Conservation (phyloP, 306 rosid genomes). For the Rosa rugosa region DNA sequence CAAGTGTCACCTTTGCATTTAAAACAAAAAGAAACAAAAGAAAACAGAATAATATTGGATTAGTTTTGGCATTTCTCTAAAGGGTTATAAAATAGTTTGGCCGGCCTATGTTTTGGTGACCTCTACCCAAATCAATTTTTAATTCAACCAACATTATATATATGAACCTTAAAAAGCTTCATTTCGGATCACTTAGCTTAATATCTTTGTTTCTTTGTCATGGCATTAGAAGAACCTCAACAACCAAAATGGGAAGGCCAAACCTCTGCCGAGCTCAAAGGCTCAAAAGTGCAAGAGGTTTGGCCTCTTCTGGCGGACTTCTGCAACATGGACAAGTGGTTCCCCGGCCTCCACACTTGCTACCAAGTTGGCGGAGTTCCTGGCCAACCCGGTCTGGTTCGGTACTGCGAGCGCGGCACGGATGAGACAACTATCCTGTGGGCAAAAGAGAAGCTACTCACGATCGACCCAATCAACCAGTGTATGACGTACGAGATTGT, state of each 20-base stretch:
- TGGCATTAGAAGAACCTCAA: conserved; percentile 16
- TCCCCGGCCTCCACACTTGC: conserved; percentile 39
- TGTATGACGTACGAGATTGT: conserved; percentile 41
- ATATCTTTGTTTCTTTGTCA: background rate
- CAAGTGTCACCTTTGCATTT: too few relatives aligned
- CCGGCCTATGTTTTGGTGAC: too few relatives aligned
- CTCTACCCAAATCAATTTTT: too few relatives aligned
- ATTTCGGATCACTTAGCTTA: background rate
- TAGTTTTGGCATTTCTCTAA: too few relatives aligned
- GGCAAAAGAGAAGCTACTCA: conserved; percentile 53
- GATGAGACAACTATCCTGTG: conserved; percentile 18
- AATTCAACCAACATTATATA: background rate
- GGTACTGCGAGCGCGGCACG: conserved; percentile 32
- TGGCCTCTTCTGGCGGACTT: conserved; percentile 54
- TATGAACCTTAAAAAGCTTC: background rate
- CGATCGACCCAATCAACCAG: conserved; percentile 41
- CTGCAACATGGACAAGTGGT: conserved; percentile 48
- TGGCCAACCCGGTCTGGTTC: conserved; percentile 46
- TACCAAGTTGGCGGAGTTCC: conserved; percentile 34
- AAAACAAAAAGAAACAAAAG: too few relatives aligned
- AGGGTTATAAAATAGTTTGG: too few relatives aligned
- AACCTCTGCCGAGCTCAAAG: conserved; percentile 10
- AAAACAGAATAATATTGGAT: too few relatives aligned
- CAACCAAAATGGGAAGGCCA: conserved; percentile 36
- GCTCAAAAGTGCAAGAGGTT: conserved; percentile 1